Percentiles rank a stretch among this genome's conserved stretches.
phyloP scores from a whole-genome alignment of 2,329 filamentous ascomycete genomes.

The Cladosporium sp. region DNA sequence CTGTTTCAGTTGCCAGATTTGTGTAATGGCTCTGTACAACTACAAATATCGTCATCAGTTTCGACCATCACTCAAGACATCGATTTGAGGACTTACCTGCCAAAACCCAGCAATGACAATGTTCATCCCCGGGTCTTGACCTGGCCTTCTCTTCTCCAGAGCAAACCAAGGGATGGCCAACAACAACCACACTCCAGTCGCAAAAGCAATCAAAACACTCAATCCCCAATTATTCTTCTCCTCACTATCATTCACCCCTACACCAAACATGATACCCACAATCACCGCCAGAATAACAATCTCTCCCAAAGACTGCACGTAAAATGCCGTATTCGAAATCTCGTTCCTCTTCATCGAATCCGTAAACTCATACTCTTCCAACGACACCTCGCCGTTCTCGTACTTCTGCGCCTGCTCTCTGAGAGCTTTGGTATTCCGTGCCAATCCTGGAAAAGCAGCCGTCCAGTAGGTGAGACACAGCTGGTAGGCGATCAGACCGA shows the following conservation, averaged over 20 bases:
- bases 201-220: constrained; percentile 62
- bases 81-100: constrained; percentile 35
- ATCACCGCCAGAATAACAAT: constrained; percentile 61
- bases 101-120: constrained; percentile 58
- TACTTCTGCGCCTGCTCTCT: constrained; percentile 48
- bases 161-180: constrained; percentile 65
- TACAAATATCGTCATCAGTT: too few species aligned
- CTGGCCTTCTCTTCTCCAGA: constrained; percentile 60
- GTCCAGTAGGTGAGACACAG: constrained; percentile 67
- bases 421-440: constrained; percentile 51
- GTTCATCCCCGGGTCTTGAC: constrained; percentile 49
- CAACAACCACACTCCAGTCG: constrained; percentile 59
- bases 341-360: constrained; percentile 62
- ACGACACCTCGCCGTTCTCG: constrained; percentile 49
- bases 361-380: constrained; percentile 56
- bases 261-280: constrained; percentile 59
- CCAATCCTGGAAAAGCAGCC: constrained; percentile 57
- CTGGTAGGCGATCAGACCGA: constrained; percentile 63
- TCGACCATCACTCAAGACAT: too few species aligned
- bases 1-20: constrained; percentile 63
- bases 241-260: constrained; percentile 56
- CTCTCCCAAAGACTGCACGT: constrained; percentile 59
- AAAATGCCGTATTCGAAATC: constrained; percentile 61
- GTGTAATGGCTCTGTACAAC: constrained; percentile 52
- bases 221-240: constrained; percentile 64